Base-by-base conservation (phyloP, 768 basidiomycete species). In the Pleurotus giganteus region DNA sequence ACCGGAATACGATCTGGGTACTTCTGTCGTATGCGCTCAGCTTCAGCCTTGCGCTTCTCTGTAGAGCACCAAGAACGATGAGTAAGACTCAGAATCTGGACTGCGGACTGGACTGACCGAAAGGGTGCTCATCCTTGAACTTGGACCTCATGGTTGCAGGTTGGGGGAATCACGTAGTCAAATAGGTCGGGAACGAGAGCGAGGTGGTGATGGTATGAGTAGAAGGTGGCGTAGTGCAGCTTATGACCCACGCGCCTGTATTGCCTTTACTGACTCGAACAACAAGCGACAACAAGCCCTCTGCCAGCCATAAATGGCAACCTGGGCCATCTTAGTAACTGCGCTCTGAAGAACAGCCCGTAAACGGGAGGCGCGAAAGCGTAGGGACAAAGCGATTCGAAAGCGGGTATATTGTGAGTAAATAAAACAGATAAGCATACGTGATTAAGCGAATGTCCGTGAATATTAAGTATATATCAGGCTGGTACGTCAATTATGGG, bases 1-100 rank as follows among this genome's bases (percentile, higher is more conserved):
- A 98, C 96, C 36, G 96, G 96, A 69, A 98, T 98, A 58, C 96
- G 87, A 79, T 98, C 97, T 28, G 90, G 91, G 69, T 99, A 99
- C 80, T 99, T 99, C 83, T 95, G 91, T 60, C 96, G 81, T 66
- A 98, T 98, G 55, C 96, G 88, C 80, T 98, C 95, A 29, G 96
- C 96, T 69, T 98, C 96, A 39, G 93, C 94, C 82, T 98, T 98
- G 82, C 96, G 91, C 79, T 98, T 98, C 86, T 97, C 96, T 98
- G 65, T 17, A 37, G 54, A 57, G 37, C 59, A 52, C 57, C 44
- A 64, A 63, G 56, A 62, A 71, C 41, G 36, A n/a, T 76, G 66
- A 75, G 67, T 66, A 59, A 57, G 65, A 70, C 69, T 61, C 61
- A 47, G 56, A 42, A 58, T 57, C 29, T 64, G 57, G 56, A 60